Conservation (phyloP, 1,139 yeast genomes). For the Arxiozyma slooffiae region DNA sequence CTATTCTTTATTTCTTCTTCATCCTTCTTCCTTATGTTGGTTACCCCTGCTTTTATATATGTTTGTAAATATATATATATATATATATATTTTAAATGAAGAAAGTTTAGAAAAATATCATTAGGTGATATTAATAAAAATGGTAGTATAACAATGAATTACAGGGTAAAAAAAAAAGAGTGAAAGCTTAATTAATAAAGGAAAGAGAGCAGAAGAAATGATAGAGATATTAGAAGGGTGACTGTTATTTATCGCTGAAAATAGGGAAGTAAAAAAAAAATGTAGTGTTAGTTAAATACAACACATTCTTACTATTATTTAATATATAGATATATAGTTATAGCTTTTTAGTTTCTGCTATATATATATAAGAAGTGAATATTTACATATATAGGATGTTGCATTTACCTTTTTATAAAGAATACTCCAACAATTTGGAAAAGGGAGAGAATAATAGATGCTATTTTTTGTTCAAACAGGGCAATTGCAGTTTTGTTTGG, state of each 20-base stretch:
- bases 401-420: background rate
- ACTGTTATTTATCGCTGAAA: conserved; percentile 26
- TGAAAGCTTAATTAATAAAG: no score
- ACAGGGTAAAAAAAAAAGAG: no score
- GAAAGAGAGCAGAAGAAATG: conserved; percentile 30
- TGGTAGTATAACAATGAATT: conserved; percentile 31
- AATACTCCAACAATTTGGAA: background rate
- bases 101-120: no score
- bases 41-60: no score
- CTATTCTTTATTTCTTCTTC: no score
- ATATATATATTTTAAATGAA: no score
- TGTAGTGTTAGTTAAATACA: conserved; percentile 32
- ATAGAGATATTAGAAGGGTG: conserved; percentile 27
- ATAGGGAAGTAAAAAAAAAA: conserved; percentile 28
- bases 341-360: background rate
- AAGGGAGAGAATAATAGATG: no score
- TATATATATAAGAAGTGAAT: background rate
- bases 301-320: conserved; percentile 29
- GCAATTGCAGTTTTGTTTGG: no score
- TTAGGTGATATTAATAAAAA: no score
- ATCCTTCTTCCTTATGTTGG: no score
- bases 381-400: background rate
- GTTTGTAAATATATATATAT: no score
- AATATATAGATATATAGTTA: background rate
- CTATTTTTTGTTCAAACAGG: no score